Evolutionary conservation across 495 filamentous ascomycete species (phyloP).

Genomic region (Niebla homalea): DNA sequence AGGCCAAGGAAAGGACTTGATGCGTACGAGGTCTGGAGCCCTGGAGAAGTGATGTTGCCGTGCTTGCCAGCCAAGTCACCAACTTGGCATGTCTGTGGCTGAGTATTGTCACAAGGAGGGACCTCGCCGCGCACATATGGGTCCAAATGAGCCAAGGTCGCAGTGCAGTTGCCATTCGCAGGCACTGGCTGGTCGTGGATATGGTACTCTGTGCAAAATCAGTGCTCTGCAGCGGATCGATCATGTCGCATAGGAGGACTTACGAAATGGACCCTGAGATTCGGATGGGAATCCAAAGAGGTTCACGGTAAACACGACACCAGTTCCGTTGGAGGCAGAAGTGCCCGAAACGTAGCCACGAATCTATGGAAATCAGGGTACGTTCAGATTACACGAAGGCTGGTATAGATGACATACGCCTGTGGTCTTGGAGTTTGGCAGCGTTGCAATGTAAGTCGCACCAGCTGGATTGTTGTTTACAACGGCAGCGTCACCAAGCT

Average conservation of each 20-base stretch:
- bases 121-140: conserved; percentile 52
- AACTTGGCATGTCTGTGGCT: conserved; percentile 61
- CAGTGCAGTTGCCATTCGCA: conserved; percentile 64
- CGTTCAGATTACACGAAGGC: neutral
- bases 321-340: conserved; percentile 42
- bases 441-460: conserved; percentile 41
- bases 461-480: conserved; percentile 51
- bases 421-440: conserved; percentile 41
- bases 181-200: conserved; percentile 66
- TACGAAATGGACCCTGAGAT: conserved; percentile 54
- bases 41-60: conserved; percentile 43
- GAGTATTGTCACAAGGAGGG: conserved; percentile 45
- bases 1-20: conserved; percentile 4
- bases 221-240: neutral
- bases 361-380: neutral
- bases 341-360: conserved; percentile 47
- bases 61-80: conserved; percentile 80
- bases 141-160: conserved; percentile 53
- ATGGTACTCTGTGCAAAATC: conserved; percentile 53
- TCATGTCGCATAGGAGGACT: conserved; percentile 19
- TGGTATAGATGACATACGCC: conserved; percentile 23
- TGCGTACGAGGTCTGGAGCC: conserved; percentile 11
- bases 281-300: conserved; percentile 54
- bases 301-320: conserved; percentile 46
- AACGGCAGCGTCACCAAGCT: conserved; percentile 40